phyloP scores from a whole-genome alignment of 768 basidiomycete genomes.

The Russula foetens region DNA sequence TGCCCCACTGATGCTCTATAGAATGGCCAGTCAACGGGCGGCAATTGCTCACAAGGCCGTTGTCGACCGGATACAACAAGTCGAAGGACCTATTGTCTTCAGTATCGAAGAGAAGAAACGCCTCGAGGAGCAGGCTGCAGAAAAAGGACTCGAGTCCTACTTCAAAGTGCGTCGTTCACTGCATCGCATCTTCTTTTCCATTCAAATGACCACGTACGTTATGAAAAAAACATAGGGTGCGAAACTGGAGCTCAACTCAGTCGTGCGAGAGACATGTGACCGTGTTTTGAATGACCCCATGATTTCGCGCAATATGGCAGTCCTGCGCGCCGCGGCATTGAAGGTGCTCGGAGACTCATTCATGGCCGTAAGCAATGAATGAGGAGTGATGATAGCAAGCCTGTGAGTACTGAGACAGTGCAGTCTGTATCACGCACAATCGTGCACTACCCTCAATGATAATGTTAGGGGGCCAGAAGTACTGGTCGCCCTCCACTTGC shows the following conservation, averaged over 20 bases:
- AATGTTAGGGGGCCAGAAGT: too few relatives aligned
- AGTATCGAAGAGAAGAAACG: too few relatives aligned
- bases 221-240: conserved; percentile 47
- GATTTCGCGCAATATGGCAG: conserved; percentile 39
- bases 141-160: conserved; percentile 82
- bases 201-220: too few relatives aligned
- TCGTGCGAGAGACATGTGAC: conserved; percentile 83
- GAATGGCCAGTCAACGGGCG: conserved; percentile 75
- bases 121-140: too few relatives aligned
- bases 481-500: too few relatives aligned
- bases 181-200: not conserved
- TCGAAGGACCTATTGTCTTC: conserved; percentile 76
- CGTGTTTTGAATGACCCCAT: conserved; percentile 55
- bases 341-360: conserved; percentile 82
- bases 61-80: conserved; percentile 86
- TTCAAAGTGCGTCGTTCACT: conserved; percentile 56
- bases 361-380: conserved; percentile 58
- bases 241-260: conserved; percentile 84
- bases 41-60: conserved; percentile 85
- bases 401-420: conserved; percentile 73
- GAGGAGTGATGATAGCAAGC: conserved; percentile 59
- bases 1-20: conserved; percentile 24
- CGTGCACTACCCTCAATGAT: not conserved
- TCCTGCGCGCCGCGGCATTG: conserved; percentile 75
- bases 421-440: conserved; percentile 37